Conservation (phyloP, 129 eudicot species). For the Artemisia argyi region DNA sequence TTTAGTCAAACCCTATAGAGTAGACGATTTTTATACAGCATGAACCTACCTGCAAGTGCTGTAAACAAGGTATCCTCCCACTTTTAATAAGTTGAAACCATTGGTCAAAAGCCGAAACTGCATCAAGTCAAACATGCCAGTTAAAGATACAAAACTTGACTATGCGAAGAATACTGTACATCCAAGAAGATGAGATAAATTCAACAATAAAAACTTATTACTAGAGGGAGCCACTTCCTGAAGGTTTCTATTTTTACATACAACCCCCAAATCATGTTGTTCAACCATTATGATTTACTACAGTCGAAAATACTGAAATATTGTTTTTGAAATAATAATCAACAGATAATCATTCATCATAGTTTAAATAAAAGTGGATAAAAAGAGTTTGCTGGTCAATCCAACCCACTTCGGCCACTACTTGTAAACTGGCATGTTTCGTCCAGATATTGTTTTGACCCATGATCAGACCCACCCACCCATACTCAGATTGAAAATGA, state of each 20-base stretch:
- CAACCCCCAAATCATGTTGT: no score
- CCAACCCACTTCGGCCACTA: no score
- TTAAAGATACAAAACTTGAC: slow-evolving; percentile 8
- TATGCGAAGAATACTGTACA: not conserved
- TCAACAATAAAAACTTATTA: not conserved
- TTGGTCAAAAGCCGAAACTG: slow-evolving; percentile 83
- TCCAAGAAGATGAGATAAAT: not conserved
- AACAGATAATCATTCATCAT: no score
- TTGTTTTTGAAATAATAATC: no score
- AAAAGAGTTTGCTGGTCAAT: no score
- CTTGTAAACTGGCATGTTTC: no score
- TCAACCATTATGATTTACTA: no score
- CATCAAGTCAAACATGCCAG: slow-evolving; percentile 18
- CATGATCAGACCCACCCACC: not conserved
- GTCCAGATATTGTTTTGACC: not conserved
- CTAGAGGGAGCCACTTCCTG: no score
- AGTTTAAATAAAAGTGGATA: no score
- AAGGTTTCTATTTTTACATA: no score
- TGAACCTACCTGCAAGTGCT: slow-evolving; percentile 89
- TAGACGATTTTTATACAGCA: not conserved
- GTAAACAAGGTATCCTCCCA: slow-evolving; percentile 81
- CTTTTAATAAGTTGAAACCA: slow-evolving; percentile 83
- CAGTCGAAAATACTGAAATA: no score
- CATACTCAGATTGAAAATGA: not conserved
- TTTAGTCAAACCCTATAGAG: slow-evolving; percentile 12